These are phyloP conservation scores for Jamesozyma gamospora DNA, from an alignment of 805 yeast genomes.

Conservation along the genomic window DNA sequence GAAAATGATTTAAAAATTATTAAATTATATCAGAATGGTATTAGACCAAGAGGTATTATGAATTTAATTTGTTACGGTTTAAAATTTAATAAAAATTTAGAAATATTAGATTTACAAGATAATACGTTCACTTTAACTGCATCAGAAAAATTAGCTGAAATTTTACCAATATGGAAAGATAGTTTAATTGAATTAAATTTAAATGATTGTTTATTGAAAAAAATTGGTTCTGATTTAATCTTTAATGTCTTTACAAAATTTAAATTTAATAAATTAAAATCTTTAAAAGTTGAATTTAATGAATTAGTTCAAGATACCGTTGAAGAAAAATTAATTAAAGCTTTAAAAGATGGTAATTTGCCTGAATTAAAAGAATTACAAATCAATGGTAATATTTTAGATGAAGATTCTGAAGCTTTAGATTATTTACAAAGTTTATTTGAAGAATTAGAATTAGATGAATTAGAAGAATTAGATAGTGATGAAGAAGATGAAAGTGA, in stretches of 20 bases:
- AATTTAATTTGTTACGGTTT: slow-evolving; percentile 67
- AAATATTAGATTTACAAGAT: slow-evolving; percentile 81
- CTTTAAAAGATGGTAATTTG: slow-evolving; percentile 44
- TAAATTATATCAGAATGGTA: slow-evolving; percentile 90
- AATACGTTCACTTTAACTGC: slow-evolving; percentile 78
- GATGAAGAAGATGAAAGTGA: slow-evolving; percentile 42
- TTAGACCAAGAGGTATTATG: slow-evolving; percentile 85
- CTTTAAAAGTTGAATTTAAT: slow-evolving; percentile 74
- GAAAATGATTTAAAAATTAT: slow-evolving; percentile 54
- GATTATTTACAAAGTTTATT: slow-evolving; percentile 53
- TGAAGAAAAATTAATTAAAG: slow-evolving; percentile 37
- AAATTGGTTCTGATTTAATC: slow-evolving; percentile 57
- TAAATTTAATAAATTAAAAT: slow-evolving; percentile 37
- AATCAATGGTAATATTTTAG: slow-evolving; percentile 87
- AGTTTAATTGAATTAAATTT: slow-evolving; percentile 66
- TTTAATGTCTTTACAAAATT: slow-evolving; percentile 39
- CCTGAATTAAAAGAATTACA: slow-evolving; percentile 59
- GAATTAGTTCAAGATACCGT: slow-evolving; percentile 68
- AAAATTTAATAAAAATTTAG: slow-evolving; percentile 46
- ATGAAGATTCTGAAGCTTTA: slow-evolving; percentile 72
- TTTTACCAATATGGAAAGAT: slow-evolving; percentile 51
- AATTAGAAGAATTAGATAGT: slow-evolving; percentile 70
- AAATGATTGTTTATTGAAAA: slow-evolving; percentile 80
- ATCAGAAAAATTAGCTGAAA: slow-evolving; percentile 52
- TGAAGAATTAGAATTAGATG: slow-evolving; percentile 87